These are phyloP conservation scores for Chenopodium album DNA, from an alignment of 148 eudicot species.

Conservation along the genomic window DNA sequence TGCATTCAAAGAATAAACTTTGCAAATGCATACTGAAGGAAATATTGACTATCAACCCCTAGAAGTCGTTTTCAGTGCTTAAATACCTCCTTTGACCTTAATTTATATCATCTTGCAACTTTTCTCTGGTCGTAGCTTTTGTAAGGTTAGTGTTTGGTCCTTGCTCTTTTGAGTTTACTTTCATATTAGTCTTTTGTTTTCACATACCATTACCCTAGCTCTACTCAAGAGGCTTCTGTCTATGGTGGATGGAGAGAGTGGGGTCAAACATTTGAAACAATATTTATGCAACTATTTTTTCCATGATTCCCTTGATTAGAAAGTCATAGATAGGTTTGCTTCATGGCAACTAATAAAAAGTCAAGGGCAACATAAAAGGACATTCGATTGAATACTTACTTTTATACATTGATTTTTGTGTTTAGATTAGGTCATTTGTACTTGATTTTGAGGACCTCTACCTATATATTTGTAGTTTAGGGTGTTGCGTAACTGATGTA, in stretches of 20 bases:
- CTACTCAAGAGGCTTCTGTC: neutral
- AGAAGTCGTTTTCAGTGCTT: neutral
- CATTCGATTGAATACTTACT: neutral
- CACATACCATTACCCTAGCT: neutral
- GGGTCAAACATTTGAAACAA: neutral
- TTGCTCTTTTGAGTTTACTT: neutral
- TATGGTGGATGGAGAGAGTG: neutral
- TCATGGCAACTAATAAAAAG: neutral
- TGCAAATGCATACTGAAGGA: neutral
- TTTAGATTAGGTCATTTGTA: neutral
- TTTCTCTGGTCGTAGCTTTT: neutral
- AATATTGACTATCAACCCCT: neutral
- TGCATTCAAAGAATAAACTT: neutral
- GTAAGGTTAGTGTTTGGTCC: neutral
- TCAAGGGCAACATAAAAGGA: neutral
- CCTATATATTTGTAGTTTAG: neutral
- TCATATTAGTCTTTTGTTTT: neutral
- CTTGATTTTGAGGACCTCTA: neutral
- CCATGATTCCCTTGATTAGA: neutral
- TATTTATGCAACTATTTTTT: neutral
- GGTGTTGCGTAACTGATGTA: neutral
- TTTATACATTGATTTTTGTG: neutral
- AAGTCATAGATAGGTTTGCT: neutral
- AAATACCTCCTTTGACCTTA: neutral
- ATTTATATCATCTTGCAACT: neutral